Conservation (phyloP, 164 flowering plant genomes). For the Santalum album region DNA sequence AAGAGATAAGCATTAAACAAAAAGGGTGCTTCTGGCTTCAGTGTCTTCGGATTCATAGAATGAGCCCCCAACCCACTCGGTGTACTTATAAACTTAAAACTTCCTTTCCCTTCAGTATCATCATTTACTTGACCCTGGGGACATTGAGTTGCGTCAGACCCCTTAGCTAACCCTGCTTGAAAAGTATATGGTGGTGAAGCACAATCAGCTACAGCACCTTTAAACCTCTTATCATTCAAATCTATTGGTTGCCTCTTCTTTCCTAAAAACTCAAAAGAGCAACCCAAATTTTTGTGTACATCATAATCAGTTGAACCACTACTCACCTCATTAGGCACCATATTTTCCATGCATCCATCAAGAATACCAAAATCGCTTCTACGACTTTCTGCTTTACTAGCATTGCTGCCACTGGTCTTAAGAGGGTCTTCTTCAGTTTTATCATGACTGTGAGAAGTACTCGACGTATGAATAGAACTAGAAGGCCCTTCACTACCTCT, state of each 20-base stretch:
- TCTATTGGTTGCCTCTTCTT: background rate
- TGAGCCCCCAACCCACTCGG: conserved; percentile 7
- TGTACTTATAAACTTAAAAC: conserved; percentile 8
- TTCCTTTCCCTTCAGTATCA: conserved; percentile 9
- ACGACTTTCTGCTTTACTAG: too few relatives aligned
- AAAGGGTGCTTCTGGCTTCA: conserved; percentile 21
- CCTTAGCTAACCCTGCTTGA: conserved; percentile 3
- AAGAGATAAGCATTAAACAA: conserved; percentile 19
- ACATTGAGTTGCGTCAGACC: conserved; percentile 1
- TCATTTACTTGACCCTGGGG: conserved; percentile 3
- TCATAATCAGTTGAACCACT: background rate
- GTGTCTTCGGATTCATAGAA: conserved; percentile 15
- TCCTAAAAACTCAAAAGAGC: background rate
- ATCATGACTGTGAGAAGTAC: background rate
- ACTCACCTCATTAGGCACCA: background rate
- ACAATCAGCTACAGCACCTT: background rate
- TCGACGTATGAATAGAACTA: background rate
- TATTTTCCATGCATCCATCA: too few relatives aligned
- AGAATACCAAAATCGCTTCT: too few relatives aligned
- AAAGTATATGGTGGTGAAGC: conserved; percentile 5
- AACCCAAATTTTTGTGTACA: background rate
- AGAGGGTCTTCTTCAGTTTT: background rate
- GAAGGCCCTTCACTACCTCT: background rate
- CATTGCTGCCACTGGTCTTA: too few relatives aligned
- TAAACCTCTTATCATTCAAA: background rate